Percentiles rank a stretch among this genome's conserved stretches.
phyloP scores from a whole-genome alignment of 1,284 basidiomycete species.

The Trametes pubescens region DNA sequence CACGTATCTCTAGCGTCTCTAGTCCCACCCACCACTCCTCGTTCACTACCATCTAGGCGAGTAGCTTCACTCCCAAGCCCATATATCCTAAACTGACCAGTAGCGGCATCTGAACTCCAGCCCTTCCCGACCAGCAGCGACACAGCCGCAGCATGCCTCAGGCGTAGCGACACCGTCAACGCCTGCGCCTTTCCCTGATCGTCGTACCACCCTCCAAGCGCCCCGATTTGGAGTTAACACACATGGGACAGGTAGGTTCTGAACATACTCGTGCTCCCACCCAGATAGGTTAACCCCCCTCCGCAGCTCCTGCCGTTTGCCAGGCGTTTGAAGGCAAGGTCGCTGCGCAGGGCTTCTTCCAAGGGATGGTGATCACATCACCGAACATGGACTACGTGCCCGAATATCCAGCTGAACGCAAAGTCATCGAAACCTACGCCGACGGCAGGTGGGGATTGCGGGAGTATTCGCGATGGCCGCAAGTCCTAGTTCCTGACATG shows the following conservation, averaged over 20 bases:
- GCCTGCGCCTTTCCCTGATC: no score
- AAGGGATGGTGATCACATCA: neutral
- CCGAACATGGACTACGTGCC: slow-evolving; percentile 17
- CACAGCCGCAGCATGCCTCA: no score
- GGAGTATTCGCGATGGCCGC: slow-evolving; percentile 19
- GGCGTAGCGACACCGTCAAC: no score
- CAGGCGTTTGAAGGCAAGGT: slow-evolving; percentile 11
- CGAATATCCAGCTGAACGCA: slow-evolving; percentile 5
- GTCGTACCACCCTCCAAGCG: no score
- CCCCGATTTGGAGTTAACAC: neutral
- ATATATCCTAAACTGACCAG: no score
- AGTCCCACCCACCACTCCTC: no score
- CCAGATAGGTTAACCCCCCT: neutral
- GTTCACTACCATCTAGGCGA: no score
- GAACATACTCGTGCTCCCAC: neutral
- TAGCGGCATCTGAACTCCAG: no score
- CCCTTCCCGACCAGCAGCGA: no score
- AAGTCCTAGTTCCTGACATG: neutral
- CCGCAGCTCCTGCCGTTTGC: neutral
- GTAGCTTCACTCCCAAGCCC: no score
- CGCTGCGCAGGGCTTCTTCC: slow-evolving; percentile 2
- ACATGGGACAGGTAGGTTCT: neutral
- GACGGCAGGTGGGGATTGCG: slow-evolving; percentile 15
- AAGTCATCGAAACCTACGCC: slow-evolving; percentile 3
- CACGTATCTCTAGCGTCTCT: no score